Conservation (phyloP, 495 filamentous ascomycete species). For the Pseudoneurospora amorphoporcata region DNA sequence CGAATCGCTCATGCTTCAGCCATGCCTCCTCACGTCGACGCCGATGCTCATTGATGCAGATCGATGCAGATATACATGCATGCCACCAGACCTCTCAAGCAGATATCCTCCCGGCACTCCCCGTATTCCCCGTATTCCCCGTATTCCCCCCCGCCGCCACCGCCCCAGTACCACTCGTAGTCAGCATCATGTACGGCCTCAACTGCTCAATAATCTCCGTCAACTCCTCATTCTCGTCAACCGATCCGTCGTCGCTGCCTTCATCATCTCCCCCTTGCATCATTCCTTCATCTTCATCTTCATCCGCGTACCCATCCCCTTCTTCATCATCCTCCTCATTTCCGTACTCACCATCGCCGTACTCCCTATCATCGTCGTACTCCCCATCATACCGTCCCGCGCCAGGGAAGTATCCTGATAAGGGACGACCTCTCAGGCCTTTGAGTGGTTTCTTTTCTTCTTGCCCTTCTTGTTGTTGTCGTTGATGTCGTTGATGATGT, state of each 20-base stretch:
- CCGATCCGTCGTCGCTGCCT: background rate
- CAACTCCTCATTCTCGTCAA: background rate
- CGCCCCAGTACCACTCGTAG: too few relatives aligned
- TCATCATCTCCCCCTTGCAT: background rate
- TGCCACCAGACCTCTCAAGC: background rate
- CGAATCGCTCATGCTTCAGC: background rate
- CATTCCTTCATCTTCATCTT: background rate
- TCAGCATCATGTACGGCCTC: background rate
- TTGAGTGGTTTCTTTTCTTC: background rate
- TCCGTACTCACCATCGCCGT: background rate
- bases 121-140: background rate
- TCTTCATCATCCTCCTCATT: background rate
- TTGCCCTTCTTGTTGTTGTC: too few relatives aligned
- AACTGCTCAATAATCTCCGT: background rate
- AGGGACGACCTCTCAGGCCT: background rate
- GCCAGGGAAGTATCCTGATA: background rate
- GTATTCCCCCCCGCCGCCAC: background rate
- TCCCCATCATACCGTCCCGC: background rate
- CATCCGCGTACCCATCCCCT: background rate
- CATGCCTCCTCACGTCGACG: background rate
- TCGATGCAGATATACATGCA: background rate
- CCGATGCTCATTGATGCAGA: background rate
- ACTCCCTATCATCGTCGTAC: background rate
- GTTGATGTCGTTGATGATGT: background rate
- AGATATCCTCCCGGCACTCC: background rate